A percentile compares a stretch with the other conserved stretches of the same genome.
Evolutionary conservation across 2,329 filamentous ascomycete genomes (phyloP).

Genomic region (Thielaviopsis punctulata): DNA sequence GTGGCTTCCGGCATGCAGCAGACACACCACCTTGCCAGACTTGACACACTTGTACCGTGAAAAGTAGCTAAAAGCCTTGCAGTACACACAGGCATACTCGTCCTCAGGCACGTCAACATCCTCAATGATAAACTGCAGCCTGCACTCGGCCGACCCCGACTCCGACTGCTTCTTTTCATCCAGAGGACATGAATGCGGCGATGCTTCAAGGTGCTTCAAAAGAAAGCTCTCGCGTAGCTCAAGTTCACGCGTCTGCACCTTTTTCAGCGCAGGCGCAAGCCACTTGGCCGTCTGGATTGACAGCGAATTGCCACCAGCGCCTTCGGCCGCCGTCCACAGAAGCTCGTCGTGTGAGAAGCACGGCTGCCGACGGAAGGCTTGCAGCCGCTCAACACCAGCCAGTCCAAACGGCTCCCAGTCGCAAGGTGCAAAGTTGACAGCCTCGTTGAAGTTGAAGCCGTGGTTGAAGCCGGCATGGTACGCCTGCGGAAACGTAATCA

Average conservation of each 20-base stretch:
- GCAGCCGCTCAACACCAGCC: slow-evolving; percentile 67
- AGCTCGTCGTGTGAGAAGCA: slow-evolving; percentile 97
- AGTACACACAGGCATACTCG: slow-evolving; percentile 80
- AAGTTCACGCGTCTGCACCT: slow-evolving; percentile 59
- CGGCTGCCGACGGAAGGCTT: slow-evolving; percentile 75
- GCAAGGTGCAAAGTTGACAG: slow-evolving; percentile 86
- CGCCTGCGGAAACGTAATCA: slow-evolving; percentile 90
- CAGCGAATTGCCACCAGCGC: slow-evolving; percentile 43
- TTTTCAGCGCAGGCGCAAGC: slow-evolving; percentile 72
- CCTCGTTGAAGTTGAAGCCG: slow-evolving; percentile 97
- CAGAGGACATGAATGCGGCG: slow-evolving; percentile 37
- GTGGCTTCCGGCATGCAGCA: slow-evolving; percentile 62
- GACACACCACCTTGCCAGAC: slow-evolving; percentile 65
- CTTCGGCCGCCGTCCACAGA: slow-evolving; percentile 74
- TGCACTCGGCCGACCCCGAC: slow-evolving; percentile 27
- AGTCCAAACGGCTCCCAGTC: slow-evolving; percentile 94
- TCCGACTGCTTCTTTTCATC: slow-evolving; percentile 16
- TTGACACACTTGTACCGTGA: slow-evolving; percentile 77
- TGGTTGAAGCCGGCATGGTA: slow-evolving; percentile 98
- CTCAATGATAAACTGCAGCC: slow-evolving; percentile 45
- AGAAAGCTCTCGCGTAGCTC: slow-evolving; percentile 51
- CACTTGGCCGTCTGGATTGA: slow-evolving; percentile 86
- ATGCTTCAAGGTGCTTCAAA: slow-evolving; percentile 40
- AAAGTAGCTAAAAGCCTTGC: slow-evolving; percentile 82
- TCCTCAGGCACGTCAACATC: slow-evolving; percentile 72